Percentiles rank a stretch among this genome's conserved stretches.
phyloP scores from a whole-genome alignment of 2,329 filamentous ascomycete species.

The Colletotrichum orbiculare region DNA sequence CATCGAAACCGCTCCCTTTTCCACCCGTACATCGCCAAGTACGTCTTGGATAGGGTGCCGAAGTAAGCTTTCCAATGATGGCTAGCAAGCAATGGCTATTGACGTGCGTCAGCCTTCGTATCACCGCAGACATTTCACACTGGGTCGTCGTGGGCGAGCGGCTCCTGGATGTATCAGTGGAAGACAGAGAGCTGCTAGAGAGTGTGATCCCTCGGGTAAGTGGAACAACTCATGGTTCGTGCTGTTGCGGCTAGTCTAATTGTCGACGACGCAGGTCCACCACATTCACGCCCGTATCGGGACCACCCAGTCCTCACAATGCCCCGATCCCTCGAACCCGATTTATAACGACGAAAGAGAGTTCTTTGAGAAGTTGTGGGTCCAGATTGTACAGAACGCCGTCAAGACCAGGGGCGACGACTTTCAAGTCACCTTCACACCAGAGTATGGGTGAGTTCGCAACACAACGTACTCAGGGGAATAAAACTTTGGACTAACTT shows the following conservation, averaged over 20 bases:
- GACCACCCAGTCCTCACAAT: conserved; percentile 50
- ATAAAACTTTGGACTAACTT: too few species aligned
- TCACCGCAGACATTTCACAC: conserved; percentile 43
- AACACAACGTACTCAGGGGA: too few species aligned
- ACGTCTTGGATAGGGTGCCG: conserved; percentile 45
- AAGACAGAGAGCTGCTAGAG: conserved; percentile 38
- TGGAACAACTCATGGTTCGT: neutral
- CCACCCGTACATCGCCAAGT: conserved; percentile 43
- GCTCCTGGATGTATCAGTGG: conserved; percentile 37
- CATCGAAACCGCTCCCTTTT: conserved; percentile 47
- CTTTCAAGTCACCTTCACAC: conserved; percentile 16
- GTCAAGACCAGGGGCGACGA: conserved; percentile 17
- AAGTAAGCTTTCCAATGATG: conserved; percentile 38
- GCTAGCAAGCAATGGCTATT: neutral
- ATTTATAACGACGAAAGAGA: conserved; percentile 43
- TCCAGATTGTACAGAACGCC: conserved; percentile 32
- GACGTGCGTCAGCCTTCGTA: conserved; percentile 34
- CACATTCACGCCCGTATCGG: conserved; percentile 50
- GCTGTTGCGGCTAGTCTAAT: neutral
- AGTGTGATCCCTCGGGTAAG: conserved; percentile 46
- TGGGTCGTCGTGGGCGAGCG: conserved; percentile 41
- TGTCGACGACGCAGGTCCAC: conserved; percentile 40
- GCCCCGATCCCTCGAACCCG: conserved; percentile 46
- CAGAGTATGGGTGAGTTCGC: conserved; percentile 27
- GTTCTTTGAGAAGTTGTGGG: conserved; percentile 47